Evolutionary conservation across 768 basidiomycete genomes (phyloP).

Genomic region (Pleurotus tuoliensis): DNA sequence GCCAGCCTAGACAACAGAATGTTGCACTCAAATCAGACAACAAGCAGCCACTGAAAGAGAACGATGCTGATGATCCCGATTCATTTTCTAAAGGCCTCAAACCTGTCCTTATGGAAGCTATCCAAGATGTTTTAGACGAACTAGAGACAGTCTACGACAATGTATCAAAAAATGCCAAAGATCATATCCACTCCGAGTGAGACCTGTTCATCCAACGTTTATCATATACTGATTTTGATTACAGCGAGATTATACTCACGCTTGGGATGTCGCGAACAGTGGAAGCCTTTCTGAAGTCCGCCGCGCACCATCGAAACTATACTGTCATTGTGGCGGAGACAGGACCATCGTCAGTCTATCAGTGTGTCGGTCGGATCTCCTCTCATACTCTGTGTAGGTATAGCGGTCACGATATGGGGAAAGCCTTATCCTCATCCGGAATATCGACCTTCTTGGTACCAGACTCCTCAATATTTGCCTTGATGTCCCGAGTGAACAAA

Average conservation of each 20-base stretch:
- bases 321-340: constrained; percentile 97
- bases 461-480: constrained; percentile 91
- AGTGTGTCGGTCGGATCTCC: constrained; percentile 4
- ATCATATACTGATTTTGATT: not conserved
- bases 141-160: constrained; percentile 94
- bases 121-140: constrained; percentile 94
- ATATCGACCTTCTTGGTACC: constrained; percentile 97
- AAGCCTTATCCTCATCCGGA: constrained; percentile 70
- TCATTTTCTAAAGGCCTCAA: constrained; percentile 77
- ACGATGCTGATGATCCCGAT: constrained; percentile 73
- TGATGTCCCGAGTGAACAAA: constrained; percentile 97
- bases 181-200: constrained; percentile 98
- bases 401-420: constrained; percentile 81
- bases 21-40: constrained; percentile 41
- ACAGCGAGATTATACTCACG: constrained; percentile 90
- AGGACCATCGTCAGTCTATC: constrained; percentile 76
- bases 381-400: constrained; percentile 44
- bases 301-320: constrained; percentile 85
- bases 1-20: constrained; percentile 60
- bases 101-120: constrained; percentile 94
- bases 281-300: constrained; percentile 89
- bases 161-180: constrained; percentile 89
- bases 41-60: constrained; percentile 58
- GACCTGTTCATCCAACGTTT: constrained; percentile 22
- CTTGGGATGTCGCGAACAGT: constrained; percentile 94